A percentile compares a stretch with the other conserved stretches of the same genome.
These are phyloP conservation scores for Paraglomus brasilianum DNA, from an alignment of 192 early-diverging fungal genomes.

Conservation along the genomic window DNA sequence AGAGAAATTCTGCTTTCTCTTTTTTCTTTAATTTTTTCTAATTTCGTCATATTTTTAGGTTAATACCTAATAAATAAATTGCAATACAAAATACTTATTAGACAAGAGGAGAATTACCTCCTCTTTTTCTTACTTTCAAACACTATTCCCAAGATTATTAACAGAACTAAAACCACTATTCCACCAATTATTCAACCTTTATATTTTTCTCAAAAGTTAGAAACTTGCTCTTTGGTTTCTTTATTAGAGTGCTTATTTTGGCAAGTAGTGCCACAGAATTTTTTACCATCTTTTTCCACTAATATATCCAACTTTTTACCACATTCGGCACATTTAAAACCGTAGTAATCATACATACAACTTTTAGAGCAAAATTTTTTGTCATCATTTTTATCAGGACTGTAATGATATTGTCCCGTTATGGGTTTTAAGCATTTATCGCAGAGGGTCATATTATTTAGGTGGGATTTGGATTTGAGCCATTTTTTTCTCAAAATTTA, in stretches of 20 bases:
- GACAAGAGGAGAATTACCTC: neutral
- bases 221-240: too few relatives aligned
- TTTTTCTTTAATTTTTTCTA: neutral
- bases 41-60: neutral
- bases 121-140: neutral
- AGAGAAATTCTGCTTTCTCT: neutral
- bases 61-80: neutral
- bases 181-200: too few relatives aligned
- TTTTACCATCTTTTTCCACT: too few relatives aligned
- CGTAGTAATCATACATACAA: too few relatives aligned
- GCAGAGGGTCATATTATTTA: neutral
- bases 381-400: neutral
- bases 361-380: neutral
- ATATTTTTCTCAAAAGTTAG: too few relatives aligned
- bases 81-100: neutral
- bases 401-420: too few relatives aligned
- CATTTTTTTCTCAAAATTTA: neutral
- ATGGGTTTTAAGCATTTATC: neutral
- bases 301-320: too few relatives aligned
- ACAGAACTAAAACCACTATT: neutral
- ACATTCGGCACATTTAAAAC: too few relatives aligned
- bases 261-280: too few relatives aligned
- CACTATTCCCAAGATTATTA: slow-evolving; percentile 7
- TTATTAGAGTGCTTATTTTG: too few relatives aligned
- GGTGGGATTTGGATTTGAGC: slow-evolving; percentile 6